phyloP scores from a whole-genome alignment of 192 early-diverging fungal genomes.

The Coemansia sp. region DNA sequence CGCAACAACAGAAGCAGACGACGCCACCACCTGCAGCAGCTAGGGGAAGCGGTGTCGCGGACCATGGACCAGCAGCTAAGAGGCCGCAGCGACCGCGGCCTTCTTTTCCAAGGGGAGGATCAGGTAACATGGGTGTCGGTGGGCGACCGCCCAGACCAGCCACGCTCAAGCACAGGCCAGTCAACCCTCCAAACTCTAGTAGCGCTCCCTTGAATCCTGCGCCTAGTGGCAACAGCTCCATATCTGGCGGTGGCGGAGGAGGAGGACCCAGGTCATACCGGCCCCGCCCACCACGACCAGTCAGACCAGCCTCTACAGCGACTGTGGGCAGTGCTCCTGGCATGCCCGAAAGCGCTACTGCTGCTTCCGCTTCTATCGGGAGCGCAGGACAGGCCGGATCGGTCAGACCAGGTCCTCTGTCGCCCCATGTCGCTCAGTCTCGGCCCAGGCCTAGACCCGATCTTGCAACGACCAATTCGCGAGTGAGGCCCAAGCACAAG shows the following conservation, averaged over 20 bases:
- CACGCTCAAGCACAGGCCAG: background rate
- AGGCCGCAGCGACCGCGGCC: background rate
- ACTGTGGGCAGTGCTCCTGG: background rate
- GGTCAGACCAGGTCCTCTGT: background rate
- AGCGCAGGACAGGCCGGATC: background rate
- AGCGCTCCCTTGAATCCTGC: background rate
- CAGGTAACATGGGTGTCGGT: background rate
- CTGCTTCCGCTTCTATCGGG: background rate
- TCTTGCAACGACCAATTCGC: background rate
- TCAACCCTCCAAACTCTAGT: background rate
- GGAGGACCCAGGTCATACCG: background rate
- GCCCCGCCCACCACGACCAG: background rate
- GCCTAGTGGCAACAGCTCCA: background rate
- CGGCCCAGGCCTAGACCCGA: background rate
- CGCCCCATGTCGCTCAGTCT: background rate
- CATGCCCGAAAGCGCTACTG: background rate
- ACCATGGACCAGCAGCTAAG: background rate
- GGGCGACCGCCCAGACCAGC: background rate
- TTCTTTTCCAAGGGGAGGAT: background rate
- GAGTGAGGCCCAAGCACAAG: conserved; percentile 2
- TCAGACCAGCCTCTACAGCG: background rate
- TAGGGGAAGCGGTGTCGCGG: background rate
- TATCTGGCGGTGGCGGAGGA: background rate
- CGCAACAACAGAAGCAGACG: background rate
- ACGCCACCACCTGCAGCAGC: background rate